These are phyloP conservation scores for Rhododendron williamsianum DNA, from an alignment of 148 eudicot genomes.

Conservation along the genomic window DNA sequence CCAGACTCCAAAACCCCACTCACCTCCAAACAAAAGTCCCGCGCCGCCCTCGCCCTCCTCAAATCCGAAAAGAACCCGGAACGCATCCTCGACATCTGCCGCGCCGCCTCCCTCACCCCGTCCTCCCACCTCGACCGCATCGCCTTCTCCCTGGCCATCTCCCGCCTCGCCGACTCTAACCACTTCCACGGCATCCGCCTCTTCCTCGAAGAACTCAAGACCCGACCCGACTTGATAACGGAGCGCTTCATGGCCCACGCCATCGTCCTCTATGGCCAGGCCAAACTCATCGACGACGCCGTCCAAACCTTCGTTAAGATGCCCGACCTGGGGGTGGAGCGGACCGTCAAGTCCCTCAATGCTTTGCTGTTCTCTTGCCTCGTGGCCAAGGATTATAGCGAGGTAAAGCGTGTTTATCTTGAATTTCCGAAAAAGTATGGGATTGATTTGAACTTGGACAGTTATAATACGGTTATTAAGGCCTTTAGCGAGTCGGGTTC, in stretches of 20 bases:
- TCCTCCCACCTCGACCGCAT: slow-evolving; percentile 60
- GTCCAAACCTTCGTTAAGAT: slow-evolving; percentile 53
- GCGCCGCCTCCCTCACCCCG: slow-evolving; percentile 69
- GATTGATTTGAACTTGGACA: slow-evolving; percentile 51
- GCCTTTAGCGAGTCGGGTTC: slow-evolving; percentile 61
- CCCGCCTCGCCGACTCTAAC: slow-evolving; percentile 42
- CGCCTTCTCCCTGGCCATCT: slow-evolving; percentile 56
- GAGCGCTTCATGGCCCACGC: slow-evolving; percentile 56
- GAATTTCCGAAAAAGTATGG: slow-evolving; percentile 59
- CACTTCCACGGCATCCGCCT: slow-evolving; percentile 47
- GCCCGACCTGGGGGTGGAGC: slow-evolving; percentile 43
- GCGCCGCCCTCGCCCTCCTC: slow-evolving; percentile 58
- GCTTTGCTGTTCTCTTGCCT: slow-evolving; percentile 62
- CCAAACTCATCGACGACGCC: slow-evolving; percentile 55
- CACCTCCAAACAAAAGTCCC: slow-evolving; percentile 44
- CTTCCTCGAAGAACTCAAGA: slow-evolving; percentile 50
- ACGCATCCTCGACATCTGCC: slow-evolving; percentile 63
- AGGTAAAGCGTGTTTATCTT: slow-evolving; percentile 46
- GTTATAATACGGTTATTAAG: slow-evolving; percentile 67
- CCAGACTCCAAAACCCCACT: slow-evolving; percentile 37
- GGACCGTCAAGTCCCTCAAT: slow-evolving; percentile 60
- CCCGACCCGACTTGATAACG: slow-evolving; percentile 46
- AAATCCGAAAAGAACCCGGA: slow-evolving; percentile 62
- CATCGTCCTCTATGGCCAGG: slow-evolving; percentile 72
- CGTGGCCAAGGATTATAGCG: slow-evolving; percentile 47